phyloP scores from a whole-genome alignment of 257 asterid genomes.

The Solanum appendiculatum region DNA sequence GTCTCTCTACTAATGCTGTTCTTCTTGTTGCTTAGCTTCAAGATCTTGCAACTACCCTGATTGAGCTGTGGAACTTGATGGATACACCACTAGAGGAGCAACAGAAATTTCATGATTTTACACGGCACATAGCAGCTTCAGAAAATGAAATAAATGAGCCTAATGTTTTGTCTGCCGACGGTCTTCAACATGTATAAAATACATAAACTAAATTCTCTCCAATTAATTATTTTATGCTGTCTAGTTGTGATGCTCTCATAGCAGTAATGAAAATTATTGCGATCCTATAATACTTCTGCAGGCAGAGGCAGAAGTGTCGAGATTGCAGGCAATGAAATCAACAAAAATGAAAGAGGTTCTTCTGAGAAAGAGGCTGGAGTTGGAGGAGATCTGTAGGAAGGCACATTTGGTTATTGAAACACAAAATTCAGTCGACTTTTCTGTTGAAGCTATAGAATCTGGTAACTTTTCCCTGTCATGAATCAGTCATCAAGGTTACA shows the following conservation, averaged over 20 bases:
- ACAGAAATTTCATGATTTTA: constrained; percentile 49
- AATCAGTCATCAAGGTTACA: not conserved
- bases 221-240: not conserved
- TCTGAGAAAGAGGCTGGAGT: constrained; percentile 44
- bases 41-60: constrained; percentile 71
- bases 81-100: constrained; percentile 76
- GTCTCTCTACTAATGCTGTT: not conserved
- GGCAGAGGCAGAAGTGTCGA: constrained; percentile 75
- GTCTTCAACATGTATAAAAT: constrained; percentile 38
- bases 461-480: constrained; percentile 24
- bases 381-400: constrained; percentile 62
- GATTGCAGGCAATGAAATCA: constrained; percentile 59
- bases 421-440: constrained; percentile 25
- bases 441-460: constrained; percentile 57
- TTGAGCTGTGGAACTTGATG: constrained; percentile 89
- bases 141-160: constrained; percentile 66
- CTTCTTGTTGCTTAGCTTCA: constrained; percentile 46
- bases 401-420: constrained; percentile 65
- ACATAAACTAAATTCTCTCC: not conserved
- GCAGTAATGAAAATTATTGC: not conserved
- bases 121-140: constrained; percentile 50
- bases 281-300: constrained; percentile 13
- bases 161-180: constrained; percentile 47
- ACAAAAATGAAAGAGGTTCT: constrained; percentile 80
- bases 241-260: not conserved